Evolutionary conservation across 441 rosid species (phyloP).

Genomic region (Brassica hybrid): DNA sequence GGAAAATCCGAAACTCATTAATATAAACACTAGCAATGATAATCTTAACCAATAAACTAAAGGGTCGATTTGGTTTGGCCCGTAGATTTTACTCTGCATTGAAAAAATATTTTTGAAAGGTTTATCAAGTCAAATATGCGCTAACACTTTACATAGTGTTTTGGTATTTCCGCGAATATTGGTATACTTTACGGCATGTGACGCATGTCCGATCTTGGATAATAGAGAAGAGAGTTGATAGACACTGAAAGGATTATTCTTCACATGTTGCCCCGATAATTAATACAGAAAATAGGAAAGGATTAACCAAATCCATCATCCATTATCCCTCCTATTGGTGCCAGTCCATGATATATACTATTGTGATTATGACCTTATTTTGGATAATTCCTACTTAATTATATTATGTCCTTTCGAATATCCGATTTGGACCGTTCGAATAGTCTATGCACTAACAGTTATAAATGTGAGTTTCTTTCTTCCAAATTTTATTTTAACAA

Average conservation of each 20-base stretch:
- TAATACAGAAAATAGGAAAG: not conserved
- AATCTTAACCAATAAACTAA: not conserved
- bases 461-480: not conserved
- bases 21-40: not conserved
- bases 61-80: not conserved
- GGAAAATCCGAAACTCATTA: not conserved
- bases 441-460: slow-evolving; percentile 1
- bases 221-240: slow-evolving; percentile 23
- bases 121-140: not conserved
- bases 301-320: slow-evolving; percentile 25
- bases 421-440: slow-evolving; percentile 28
- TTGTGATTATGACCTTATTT: slow-evolving; percentile 33
- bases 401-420: slow-evolving; percentile 29
- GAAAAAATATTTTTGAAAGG: not conserved
- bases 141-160: not conserved
- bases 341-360: slow-evolving; percentile 33
- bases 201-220: slow-evolving; percentile 11
- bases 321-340: slow-evolving; percentile 28
- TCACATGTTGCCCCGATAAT: slow-evolving; percentile 26
- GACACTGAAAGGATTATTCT: slow-evolving; percentile 33
- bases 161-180: not conserved
- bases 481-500: not conserved
- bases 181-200: not conserved
- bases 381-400: slow-evolving; percentile 31
- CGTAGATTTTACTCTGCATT: not conserved